Conservation (phyloP, 2,329 filamentous ascomycete genomes). For the Talaromyces sp. region DNA sequence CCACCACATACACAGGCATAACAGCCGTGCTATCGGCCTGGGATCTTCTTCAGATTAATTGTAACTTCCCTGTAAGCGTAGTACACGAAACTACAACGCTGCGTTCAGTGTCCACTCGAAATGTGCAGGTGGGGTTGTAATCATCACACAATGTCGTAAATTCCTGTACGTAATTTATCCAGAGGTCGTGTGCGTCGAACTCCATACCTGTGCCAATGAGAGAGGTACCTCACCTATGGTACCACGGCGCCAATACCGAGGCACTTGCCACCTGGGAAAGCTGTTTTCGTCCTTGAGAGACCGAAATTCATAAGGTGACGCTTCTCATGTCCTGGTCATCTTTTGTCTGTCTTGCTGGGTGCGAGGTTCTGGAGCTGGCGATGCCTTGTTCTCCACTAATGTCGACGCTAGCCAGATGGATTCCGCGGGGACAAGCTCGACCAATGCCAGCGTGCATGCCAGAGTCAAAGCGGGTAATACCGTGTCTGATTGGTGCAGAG, state of each 20-base stretch:
- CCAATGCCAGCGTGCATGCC: neutral
- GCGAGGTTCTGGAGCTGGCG: neutral
- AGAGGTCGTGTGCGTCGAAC: neutral
- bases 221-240: neutral
- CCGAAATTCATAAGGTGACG: neutral
- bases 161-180: neutral
- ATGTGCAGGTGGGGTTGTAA: conserved; percentile 10
- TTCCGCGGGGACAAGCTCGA: neutral
- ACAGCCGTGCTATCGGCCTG: neutral
- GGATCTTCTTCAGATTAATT: neutral
- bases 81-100: neutral
- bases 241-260: neutral
- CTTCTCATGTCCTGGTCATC: neutral
- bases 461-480: neutral
- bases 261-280: neutral
- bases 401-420: neutral
- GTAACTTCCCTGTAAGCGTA: neutral
- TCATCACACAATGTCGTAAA: neutral
- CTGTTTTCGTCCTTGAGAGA: neutral
- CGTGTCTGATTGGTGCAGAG: neutral
- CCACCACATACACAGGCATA: neutral
- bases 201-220: neutral
- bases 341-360: neutral
- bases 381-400: neutral
- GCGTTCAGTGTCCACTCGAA: neutral